Conservation (phyloP, 2,329 filamentous ascomycete genomes). For the Septoria petroselini region DNA sequence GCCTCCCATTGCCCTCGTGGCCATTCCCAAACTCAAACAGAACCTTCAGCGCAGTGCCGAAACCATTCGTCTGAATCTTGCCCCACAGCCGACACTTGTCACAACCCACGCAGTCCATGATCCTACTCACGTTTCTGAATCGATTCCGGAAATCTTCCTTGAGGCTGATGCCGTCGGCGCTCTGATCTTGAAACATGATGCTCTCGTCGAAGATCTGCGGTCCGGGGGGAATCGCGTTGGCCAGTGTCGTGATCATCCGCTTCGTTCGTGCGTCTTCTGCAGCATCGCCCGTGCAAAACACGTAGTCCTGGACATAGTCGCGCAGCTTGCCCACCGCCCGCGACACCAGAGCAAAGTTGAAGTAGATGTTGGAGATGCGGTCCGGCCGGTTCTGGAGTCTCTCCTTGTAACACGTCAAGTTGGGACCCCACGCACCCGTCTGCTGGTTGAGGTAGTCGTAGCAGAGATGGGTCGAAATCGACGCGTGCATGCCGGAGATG, state of each 20-base stretch:
- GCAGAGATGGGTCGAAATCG: conserved; percentile 93
- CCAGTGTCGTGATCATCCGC: conserved; percentile 74
- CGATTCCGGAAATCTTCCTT: conserved; percentile 98
- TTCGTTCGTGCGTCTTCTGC: conserved; percentile 76
- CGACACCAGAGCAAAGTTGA: conserved; percentile 95
- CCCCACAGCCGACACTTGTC: conserved; percentile 99
- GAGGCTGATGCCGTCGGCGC: conserved; percentile 59
- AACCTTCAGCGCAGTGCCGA: conserved; percentile 91
- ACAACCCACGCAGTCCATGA: conserved; percentile 98
- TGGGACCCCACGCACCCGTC: conserved; percentile 88
- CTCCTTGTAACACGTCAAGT: conserved; percentile 80
- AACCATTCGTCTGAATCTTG: conserved; percentile 91
- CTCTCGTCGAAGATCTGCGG: conserved; percentile 88
- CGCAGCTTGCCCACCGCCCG: conserved; percentile 88
- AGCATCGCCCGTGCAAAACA: conserved; percentile 85
- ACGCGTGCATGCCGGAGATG: conserved; percentile 96
- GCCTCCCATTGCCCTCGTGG: conserved; percentile 56
- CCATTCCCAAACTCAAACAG: conserved; percentile 86
- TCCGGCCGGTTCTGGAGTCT: conserved; percentile 84
- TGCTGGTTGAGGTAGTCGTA: conserved; percentile 95
- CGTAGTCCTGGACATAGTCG: conserved; percentile 76
- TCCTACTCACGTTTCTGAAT: conserved; percentile 90
- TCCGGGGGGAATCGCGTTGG: conserved; percentile 63
- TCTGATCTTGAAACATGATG: conserved; percentile 75
- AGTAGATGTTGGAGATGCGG: conserved; percentile 94